phyloP scores from a whole-genome alignment of 2,329 filamentous ascomycete genomes.

The Annulohypoxylon truncatum region DNA sequence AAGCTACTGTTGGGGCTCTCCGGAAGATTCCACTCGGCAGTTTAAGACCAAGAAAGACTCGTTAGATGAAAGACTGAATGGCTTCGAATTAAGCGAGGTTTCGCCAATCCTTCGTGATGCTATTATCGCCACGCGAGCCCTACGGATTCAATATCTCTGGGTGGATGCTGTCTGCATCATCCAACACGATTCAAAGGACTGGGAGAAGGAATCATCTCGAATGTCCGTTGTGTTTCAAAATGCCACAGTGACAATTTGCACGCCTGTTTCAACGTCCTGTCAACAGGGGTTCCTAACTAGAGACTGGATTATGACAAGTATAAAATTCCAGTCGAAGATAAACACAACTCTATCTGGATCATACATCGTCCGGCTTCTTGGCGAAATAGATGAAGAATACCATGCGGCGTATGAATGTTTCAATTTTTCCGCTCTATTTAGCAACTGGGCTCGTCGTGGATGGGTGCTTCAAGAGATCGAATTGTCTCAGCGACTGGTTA shows the following conservation, averaged over 20 bases:
- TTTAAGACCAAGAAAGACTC: too few relatives aligned
- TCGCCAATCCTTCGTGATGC: constrained; percentile 15
- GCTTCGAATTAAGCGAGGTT: constrained; percentile 8
- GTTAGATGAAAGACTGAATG: neutral
- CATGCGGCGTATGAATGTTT: neutral
- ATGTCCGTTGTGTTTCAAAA: constrained; percentile 25
- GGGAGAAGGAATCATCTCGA: constrained; percentile 25
- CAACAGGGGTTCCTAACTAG: constrained; percentile 16
- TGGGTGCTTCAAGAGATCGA: constrained; percentile 26
- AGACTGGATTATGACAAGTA: neutral
- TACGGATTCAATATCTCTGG: constrained; percentile 31
- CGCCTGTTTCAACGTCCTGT: constrained; percentile 19
- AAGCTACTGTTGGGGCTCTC: too few relatives aligned
- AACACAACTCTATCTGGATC: constrained; percentile 9
- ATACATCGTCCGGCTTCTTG: constrained; percentile 11
- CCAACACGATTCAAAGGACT: constrained; percentile 30
- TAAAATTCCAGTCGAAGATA: constrained; percentile 2
- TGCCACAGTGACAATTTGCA: constrained; percentile 15
- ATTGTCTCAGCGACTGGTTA: constrained; percentile 6
- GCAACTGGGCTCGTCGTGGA: constrained; percentile 11
- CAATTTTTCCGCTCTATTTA: neutral
- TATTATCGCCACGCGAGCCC: constrained; percentile 1
- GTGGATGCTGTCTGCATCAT: constrained; percentile 34
- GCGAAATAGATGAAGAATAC: neutral
- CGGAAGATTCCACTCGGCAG: too few relatives aligned